These are phyloP conservation scores for Cercospora canescens DNA, from an alignment of 2,329 filamentous ascomycete genomes.

Conservation along the genomic window DNA sequence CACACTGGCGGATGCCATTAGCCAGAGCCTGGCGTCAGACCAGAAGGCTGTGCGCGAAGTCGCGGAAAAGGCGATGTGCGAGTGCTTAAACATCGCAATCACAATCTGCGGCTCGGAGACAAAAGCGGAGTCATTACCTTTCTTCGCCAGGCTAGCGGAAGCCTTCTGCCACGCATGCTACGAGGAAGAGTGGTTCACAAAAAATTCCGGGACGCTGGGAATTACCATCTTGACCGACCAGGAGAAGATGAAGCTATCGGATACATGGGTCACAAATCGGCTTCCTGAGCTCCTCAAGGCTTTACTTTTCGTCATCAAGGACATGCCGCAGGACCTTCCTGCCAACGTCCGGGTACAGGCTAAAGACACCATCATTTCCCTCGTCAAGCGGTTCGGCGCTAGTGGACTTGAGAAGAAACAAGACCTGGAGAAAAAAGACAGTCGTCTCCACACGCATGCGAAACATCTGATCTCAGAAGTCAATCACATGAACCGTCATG, in stretches of 20 bases:
- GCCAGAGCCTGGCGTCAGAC: conserved; percentile 88
- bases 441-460: conserved; percentile 73
- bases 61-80: conserved; percentile 74
- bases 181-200: conserved; percentile 98
- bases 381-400: conserved; percentile 75
- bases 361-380: conserved; percentile 72
- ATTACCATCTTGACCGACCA: conserved; percentile 86
- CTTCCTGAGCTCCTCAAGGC: conserved; percentile 87
- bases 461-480: conserved; percentile 84
- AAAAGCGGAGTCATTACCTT: conserved; percentile 72
- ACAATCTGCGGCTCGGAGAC: conserved; percentile 73
- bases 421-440: conserved; percentile 68
- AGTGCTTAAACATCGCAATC: conserved; percentile 73
- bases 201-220: conserved; percentile 86
- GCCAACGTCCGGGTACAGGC: conserved; percentile 83
- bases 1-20: conserved; percentile 82
- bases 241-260: conserved; percentile 79
- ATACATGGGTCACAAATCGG: conserved; percentile 76
- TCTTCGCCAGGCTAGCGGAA: conserved; percentile 80
- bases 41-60: conserved; percentile 76
- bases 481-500: conserved; percentile 93
- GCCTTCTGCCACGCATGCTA: conserved; percentile 94
- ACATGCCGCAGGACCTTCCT: conserved; percentile 91
- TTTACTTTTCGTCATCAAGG: conserved; percentile 97
- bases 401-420: conserved; percentile 73